A percentile compares a stretch with the other conserved stretches of the same genome.
These are phyloP conservation scores for Ophiostoma triangulosporum DNA, from an alignment of 2,329 filamentous ascomycete genomes.

Conservation along the genomic window DNA sequence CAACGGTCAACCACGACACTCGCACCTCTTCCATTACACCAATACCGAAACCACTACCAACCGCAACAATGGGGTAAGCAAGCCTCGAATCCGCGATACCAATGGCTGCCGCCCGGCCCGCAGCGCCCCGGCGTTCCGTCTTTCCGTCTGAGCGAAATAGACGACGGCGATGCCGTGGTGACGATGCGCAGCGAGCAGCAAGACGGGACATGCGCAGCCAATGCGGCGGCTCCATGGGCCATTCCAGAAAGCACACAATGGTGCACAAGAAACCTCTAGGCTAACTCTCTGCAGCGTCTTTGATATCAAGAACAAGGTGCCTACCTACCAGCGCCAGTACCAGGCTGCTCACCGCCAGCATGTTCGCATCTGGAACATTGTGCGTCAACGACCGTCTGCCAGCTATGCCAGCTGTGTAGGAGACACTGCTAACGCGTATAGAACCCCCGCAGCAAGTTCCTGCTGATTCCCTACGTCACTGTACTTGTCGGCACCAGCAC, in stretches of 20 bases:
- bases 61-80: conserved; percentile 15
- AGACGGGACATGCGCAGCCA: background rate
- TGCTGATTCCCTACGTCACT: conserved; percentile 57
- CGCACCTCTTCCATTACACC: background rate
- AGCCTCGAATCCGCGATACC: background rate
- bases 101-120: background rate
- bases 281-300: conserved; percentile 32
- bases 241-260: background rate
- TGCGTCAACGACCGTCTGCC: conserved; percentile 30
- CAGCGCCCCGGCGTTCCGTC: background rate
- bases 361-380: conserved; percentile 64
- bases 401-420: background rate
- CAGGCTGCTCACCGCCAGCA: conserved; percentile 57
- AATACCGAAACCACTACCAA: background rate
- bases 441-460: conserved; percentile 49
- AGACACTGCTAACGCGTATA: conserved; percentile 21
- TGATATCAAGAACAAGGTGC: conserved; percentile 65
- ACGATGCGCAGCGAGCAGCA: background rate
- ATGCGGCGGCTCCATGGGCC: background rate
- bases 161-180: background rate
- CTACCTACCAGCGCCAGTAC: conserved; percentile 60
- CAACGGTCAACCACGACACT: conserved; percentile 8
- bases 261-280: background rate
- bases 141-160: conserved; percentile 7
- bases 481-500: conserved; percentile 48